Evolutionary conservation across 31 red algal species (phyloP).

Genomic region (Pterothamnion heteromorphum): DNA sequence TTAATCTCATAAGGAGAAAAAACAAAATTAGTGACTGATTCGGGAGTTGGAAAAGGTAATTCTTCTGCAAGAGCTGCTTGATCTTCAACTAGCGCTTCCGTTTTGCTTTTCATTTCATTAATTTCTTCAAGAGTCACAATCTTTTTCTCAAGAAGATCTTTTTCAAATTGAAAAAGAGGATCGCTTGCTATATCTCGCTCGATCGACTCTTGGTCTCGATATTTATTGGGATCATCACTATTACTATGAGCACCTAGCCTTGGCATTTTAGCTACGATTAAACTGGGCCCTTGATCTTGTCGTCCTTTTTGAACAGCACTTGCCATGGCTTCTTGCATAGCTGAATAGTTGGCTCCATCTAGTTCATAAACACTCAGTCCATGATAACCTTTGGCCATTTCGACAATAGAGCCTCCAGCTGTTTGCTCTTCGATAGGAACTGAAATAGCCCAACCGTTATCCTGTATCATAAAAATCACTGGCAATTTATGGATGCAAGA

Average conservation of each 20-base stretch:
- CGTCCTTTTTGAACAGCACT: background rate
- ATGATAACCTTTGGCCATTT: conserved; percentile 51
- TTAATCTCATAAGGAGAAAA: background rate
- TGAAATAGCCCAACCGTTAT: conserved; percentile 59
- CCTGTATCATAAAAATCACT: background rate
- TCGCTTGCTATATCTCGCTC: background rate
- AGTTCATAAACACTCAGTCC: conserved; percentile 56
- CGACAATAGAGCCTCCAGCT: conserved; percentile 51
- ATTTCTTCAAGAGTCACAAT: background rate
- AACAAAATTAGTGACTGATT: background rate
- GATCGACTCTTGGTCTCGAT: background rate
- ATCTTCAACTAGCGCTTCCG: background rate
- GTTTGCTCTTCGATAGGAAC: conserved; percentile 71
- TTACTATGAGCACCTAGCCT: background rate
- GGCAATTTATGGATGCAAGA: background rate
- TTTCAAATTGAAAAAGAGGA: conserved; percentile 29
- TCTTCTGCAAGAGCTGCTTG: background rate
- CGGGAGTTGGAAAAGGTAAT: background rate
- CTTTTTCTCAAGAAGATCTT: background rate
- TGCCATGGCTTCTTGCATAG: conserved; percentile 47
- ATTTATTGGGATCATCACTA: background rate
- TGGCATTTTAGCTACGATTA: background rate
- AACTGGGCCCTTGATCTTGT: background rate
- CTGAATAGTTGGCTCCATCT: conserved; percentile 66
- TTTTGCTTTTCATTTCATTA: background rate